These are phyloP conservation scores for Trichoderma hamatum DNA, from an alignment of 2,329 filamentous ascomycete species.

Conservation along the genomic window DNA sequence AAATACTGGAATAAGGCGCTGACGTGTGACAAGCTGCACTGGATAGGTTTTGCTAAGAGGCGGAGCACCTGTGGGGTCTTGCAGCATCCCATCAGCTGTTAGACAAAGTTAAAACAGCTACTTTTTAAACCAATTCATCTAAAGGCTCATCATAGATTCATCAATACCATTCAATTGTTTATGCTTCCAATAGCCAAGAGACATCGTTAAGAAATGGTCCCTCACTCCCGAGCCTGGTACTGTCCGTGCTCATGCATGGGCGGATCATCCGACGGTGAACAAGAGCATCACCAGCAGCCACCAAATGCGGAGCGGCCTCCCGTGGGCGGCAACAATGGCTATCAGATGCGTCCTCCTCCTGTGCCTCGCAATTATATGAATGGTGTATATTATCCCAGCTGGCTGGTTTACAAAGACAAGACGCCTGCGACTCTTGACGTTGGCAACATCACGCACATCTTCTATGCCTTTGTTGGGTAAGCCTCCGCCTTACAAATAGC, in stretches of 20 bases:
- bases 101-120: background rate
- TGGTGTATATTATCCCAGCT: constrained; percentile 66
- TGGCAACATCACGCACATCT: constrained; percentile 62
- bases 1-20: background rate
- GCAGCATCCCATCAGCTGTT: constrained; percentile 1
- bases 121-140: background rate
- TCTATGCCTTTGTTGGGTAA: constrained; percentile 64
- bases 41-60: background rate
- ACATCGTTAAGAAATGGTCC: background rate
- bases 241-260: constrained; percentile 19
- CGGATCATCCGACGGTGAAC: constrained; percentile 9
- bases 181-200: background rate
- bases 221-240: constrained; percentile 9
- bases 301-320: background rate
- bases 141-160: background rate
- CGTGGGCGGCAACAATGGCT: background rate
- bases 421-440: constrained; percentile 62
- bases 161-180: too few relatives aligned
- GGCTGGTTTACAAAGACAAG: constrained; percentile 62
- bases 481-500: constrained; percentile 12
- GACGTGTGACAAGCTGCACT: background rate
- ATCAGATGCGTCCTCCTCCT: background rate
- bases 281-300: constrained; percentile 10
- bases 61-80: constrained; percentile 20
- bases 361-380: constrained; percentile 31